A percentile compares a stretch with the other conserved stretches of the same genome.
phyloP scores from a whole-genome alignment of 768 basidiomycete genomes.

The Lentinula lateritia region DNA sequence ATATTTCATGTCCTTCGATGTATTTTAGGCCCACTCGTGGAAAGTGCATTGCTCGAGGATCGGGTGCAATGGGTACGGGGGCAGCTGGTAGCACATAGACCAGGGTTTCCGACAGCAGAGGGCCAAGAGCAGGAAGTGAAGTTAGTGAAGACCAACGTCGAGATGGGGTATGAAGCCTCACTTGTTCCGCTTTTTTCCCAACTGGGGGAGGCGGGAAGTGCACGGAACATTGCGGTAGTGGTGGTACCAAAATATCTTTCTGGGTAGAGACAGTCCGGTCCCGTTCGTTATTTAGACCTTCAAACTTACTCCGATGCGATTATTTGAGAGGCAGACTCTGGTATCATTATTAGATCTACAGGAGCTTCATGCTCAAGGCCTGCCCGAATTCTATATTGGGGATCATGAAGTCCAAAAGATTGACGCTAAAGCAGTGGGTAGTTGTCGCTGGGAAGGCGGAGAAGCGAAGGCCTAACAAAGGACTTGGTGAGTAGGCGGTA shows the following conservation, averaged over 20 bases:
- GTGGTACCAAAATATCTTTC: slow-evolving; percentile 20
- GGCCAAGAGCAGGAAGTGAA: not conserved
- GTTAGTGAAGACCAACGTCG: not conserved
- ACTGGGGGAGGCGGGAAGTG: slow-evolving; percentile 49
- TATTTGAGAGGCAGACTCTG: no score
- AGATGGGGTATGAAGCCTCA: slow-evolving; percentile 25
- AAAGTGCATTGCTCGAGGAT: slow-evolving; percentile 61
- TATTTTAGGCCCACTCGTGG: slow-evolving; percentile 61
- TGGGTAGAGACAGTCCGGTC: not conserved
- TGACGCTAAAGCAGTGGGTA: no score
- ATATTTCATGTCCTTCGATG: slow-evolving; percentile 65
- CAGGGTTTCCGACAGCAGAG: not conserved
- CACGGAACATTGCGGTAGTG: slow-evolving; percentile 63
- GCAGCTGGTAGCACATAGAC: slow-evolving; percentile 16
- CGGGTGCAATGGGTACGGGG: slow-evolving; percentile 53
- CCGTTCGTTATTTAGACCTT: no score
- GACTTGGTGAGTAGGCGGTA: no score
- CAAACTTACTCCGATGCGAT: no score
- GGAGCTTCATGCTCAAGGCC: no score
- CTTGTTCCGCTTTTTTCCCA: slow-evolving; percentile 55
- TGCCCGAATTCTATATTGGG: no score
- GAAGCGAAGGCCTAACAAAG: no score
- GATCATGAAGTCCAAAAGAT: no score
- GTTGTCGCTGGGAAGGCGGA: no score
- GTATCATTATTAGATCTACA: no score